Conservation (phyloP, 257 asterid species). For the Verbena officinalis region DNA sequence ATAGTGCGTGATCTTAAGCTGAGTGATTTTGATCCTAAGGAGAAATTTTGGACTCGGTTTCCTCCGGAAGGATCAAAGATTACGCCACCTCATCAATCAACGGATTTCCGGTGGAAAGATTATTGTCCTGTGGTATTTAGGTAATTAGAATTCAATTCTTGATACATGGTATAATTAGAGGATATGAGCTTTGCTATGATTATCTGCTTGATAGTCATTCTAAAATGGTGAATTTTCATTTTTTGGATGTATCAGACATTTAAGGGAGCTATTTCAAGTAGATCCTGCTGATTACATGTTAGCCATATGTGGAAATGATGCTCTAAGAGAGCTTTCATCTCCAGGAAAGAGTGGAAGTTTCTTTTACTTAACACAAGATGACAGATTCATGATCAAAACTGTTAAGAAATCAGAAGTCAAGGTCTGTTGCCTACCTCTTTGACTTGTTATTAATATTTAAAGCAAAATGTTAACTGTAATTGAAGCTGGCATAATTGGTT, state of each 20-base stretch:
- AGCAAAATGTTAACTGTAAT: constrained; percentile 8
- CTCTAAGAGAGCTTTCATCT: constrained; percentile 93
- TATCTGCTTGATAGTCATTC: constrained; percentile 6
- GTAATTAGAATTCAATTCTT: constrained; percentile 35
- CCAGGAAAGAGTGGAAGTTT: constrained; percentile 99
- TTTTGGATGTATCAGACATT: constrained; percentile 55
- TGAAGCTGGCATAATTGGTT: constrained; percentile 5
- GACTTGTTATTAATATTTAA: constrained; percentile 28
- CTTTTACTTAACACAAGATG: constrained; percentile 94
- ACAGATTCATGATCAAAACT: constrained; percentile 96
- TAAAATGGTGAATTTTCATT: constrained; percentile 29
- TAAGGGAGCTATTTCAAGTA: constrained; percentile 86
- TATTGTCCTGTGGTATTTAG: constrained; percentile 90
- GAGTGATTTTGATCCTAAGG: constrained; percentile 87
- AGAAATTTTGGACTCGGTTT: constrained; percentile 92
- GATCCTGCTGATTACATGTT: constrained; percentile 99
- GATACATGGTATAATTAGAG: neutral
- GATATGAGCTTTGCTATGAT: constrained; percentile 17
- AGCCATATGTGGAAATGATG: constrained; percentile 93
- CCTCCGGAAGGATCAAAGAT: constrained; percentile 82
- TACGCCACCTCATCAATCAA: constrained; percentile 84
- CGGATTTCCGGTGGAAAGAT: constrained; percentile 91
- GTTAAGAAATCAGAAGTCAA: constrained; percentile 98
- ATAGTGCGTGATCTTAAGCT: constrained; percentile 52
- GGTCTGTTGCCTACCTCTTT: constrained; percentile 62